phyloP scores from a whole-genome alignment of 176 grass and related monocot species.

The Aegilops longissima region DNA sequence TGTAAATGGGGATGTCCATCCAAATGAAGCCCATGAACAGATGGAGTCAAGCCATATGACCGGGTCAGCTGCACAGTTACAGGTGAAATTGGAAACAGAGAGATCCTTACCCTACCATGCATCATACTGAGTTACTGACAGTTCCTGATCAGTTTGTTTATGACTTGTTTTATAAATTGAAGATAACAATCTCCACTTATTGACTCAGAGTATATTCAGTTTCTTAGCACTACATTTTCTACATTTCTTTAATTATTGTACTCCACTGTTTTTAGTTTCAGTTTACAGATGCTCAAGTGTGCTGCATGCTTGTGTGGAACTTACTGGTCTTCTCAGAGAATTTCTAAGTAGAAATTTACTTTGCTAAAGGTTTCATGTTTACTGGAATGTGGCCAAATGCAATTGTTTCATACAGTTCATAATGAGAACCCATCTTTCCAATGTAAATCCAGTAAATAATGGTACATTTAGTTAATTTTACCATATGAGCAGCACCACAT shows the following conservation, averaged over 20 bases:
- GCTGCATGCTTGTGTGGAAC: neutral
- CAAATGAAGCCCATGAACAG: conserved; percentile 41
- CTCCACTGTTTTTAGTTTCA: neutral
- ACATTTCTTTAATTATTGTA: neutral
- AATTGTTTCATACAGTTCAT: neutral
- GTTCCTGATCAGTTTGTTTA: conserved; percentile 4
- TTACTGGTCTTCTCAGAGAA: neutral
- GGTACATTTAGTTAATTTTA: neutral
- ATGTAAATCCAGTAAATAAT: neutral
- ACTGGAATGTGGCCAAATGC: neutral
- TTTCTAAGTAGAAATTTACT: neutral
- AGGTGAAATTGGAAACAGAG: conserved; percentile 50
- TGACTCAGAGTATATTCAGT: neutral
- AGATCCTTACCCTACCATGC: conserved; percentile 31
- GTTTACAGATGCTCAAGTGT: neutral
- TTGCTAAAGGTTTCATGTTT: conserved; percentile 13
- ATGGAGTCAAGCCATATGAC: conserved; percentile 50
- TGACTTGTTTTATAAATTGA: neutral
- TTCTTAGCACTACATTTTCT: neutral
- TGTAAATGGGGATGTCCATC: conserved; percentile 42
- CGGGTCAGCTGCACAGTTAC: conserved; percentile 41
- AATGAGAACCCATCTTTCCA: neutral
- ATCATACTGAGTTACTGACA: conserved; percentile 34
- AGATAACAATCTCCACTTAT: neutral
- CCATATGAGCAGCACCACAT: neutral